Evolutionary conservation across 2,329 filamentous ascomycete genomes (phyloP), one percentile per base, ranked within the genome.

Genomic region (Blastomyces percursus): DNA sequence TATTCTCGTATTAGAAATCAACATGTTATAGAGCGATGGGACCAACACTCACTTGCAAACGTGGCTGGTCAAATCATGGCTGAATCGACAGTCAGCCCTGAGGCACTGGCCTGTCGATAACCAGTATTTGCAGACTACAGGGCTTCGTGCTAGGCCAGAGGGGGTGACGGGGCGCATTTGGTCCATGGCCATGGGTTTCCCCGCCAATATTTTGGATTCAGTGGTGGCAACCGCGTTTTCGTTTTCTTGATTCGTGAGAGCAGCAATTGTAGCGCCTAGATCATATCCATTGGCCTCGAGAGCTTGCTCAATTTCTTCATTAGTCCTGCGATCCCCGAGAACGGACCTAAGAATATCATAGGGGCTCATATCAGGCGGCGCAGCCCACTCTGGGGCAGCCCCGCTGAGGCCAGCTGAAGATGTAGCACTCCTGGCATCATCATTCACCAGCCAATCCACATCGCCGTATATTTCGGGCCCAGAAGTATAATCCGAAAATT

Each of bases 331-430:
- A 69, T 94, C 91, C 57, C 93, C 91, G 32, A 99, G 81, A 50
- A 99, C 95, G 6, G 93, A 96, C 65, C 94, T 89, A 62, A 99
- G 82, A 84, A 99, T 97, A 73, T 99, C 94, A 76, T 96, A 96
- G 0, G 94, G 93, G 63, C 90, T 95, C 93, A 99, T 97, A 71
- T 97, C 92, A 62, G 86, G 84, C 71, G 89, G 88, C 72, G 84
- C 82, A 16, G 87, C 80, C 77, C 85, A 96, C 73, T 96, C 91
- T 30, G 92, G 88, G 5, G 90, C 90, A 16, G 88, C 88, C 52
- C 86, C 87, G 70, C 91, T 92, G 64, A 93, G 81, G 42, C 84
- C 86, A 67, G 86, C 91, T 30, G 91, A 96, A 30, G 90, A 87
- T 63, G 91, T 84, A 68, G 88, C 92, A 70, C 87, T 89, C 61